A percentile compares a stretch with the other conserved stretches of the same genome.
Conservation (phyloP, 768 basidiomycete genomes). For the Sutorius australiensis region DNA sequence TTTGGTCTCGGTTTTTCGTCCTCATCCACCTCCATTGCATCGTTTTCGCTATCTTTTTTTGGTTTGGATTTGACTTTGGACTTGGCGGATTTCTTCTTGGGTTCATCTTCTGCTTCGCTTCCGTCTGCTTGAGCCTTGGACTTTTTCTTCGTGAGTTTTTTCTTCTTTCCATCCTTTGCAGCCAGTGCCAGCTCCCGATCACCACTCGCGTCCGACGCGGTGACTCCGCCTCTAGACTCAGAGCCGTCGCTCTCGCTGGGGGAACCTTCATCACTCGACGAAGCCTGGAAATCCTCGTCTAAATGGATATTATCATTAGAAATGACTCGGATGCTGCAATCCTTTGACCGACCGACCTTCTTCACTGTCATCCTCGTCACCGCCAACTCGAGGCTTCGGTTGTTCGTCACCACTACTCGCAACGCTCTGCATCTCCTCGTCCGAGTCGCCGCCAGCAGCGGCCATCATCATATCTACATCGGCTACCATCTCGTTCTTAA, state of each 20-base stretch:
- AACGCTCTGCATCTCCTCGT: slow-evolving; percentile 82
- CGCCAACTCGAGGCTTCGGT: slow-evolving; percentile 47
- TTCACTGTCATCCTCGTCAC: slow-evolving; percentile 71
- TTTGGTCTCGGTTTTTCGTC: slow-evolving; percentile 38
- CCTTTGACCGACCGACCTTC: slow-evolving; percentile 45
- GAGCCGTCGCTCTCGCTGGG: slow-evolving; percentile 75
- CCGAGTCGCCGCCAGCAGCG: slow-evolving; percentile 61
- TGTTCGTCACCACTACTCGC: slow-evolving; percentile 64
- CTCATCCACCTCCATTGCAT: slow-evolving; percentile 49
- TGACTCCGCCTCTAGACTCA: slow-evolving; percentile 60
- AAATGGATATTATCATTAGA: slow-evolving; percentile 7
- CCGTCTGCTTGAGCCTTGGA: slow-evolving; percentile 42
- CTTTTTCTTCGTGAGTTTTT: slow-evolving; percentile 40
- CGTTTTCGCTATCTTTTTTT: slow-evolving; percentile 40
- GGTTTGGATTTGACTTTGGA: slow-evolving; percentile 40
- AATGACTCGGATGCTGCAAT: neutral
- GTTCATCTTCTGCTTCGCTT: slow-evolving; percentile 40
- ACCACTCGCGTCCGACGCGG: slow-evolving; percentile 82
- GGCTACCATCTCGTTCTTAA: slow-evolving; percentile 94
- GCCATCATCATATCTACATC: slow-evolving; percentile 77
- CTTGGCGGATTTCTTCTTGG: slow-evolving; percentile 48
- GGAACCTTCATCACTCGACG: slow-evolving; percentile 83
- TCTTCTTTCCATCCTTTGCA: slow-evolving; percentile 35
- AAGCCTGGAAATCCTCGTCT: slow-evolving; percentile 92
- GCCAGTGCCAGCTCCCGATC: slow-evolving; percentile 58